Evolutionary conservation across 148 eudicot species (phyloP).

Genomic region (Vaccinium myrtillus): DNA sequence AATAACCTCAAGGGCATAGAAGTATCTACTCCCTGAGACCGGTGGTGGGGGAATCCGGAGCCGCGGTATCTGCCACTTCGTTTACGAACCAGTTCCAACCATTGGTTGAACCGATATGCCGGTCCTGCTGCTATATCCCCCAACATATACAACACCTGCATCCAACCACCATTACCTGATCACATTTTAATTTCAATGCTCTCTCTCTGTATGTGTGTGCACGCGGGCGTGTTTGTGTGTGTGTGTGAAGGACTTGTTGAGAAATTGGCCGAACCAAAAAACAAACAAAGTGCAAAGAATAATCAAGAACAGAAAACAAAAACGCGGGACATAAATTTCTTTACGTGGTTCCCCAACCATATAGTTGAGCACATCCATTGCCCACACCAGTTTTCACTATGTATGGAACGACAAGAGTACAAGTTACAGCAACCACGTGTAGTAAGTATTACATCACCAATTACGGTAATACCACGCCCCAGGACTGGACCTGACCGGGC

Average conservation of each 20-base stretch:
- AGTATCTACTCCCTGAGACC: conserved; percentile 37
- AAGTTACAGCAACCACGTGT: too few relatives aligned
- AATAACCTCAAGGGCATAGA: conserved; percentile 62
- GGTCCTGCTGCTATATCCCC: conserved; percentile 90
- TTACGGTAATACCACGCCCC: too few relatives aligned
- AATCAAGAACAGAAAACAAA: too few relatives aligned
- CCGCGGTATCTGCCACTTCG: conserved; percentile 60
- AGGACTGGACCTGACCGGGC: too few relatives aligned
- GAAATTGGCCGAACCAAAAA: too few relatives aligned
- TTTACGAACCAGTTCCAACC: conserved; percentile 94
- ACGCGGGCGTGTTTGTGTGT: neutral
- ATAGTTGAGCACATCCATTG: too few relatives aligned
- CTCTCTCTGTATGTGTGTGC: neutral
- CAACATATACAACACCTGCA: conserved; percentile 92
- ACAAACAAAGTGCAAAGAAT: too few relatives aligned
- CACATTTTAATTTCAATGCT: conserved; percentile 2
- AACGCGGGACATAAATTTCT: too few relatives aligned
- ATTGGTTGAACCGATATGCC: conserved; percentile 75
- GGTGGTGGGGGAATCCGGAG: conserved; percentile 72
- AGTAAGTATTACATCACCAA: too few relatives aligned
- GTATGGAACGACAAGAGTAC: too few relatives aligned
- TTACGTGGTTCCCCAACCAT: too few relatives aligned
- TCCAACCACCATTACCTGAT: conserved; percentile 16
- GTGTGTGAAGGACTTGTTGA: neutral
- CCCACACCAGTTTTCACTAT: too few relatives aligned